Conservation (phyloP, 202 grass and related monocot genomes). For the Elaeis oleifera region DNA sequence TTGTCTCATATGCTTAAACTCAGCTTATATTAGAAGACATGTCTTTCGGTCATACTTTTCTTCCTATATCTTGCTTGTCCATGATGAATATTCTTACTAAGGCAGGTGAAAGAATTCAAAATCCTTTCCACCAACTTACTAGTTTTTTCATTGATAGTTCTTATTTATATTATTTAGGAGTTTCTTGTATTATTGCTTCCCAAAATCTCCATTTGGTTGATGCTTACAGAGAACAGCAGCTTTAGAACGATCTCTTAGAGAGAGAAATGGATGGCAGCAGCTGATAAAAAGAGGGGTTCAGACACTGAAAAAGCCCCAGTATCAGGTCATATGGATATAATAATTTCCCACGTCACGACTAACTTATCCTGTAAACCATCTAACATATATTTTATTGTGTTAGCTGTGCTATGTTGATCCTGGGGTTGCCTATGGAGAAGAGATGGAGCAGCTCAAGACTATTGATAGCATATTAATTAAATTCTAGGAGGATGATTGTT, state of each 20-base stretch:
- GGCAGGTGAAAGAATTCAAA: too few species aligned
- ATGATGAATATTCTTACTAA: too few species aligned
- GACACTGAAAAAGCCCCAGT: conserved; percentile 81
- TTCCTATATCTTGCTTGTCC: too few species aligned
- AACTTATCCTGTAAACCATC: conserved; percentile 5
- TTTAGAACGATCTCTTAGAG: conserved; percentile 52
- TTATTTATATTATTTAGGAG: too few species aligned
- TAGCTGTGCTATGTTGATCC: conserved; percentile 84
- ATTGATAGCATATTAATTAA: conserved; percentile 64
- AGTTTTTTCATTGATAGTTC: too few species aligned
- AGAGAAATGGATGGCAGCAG: conserved; percentile 64
- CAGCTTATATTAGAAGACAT: too few species aligned
- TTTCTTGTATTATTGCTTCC: too few species aligned
- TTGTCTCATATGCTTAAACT: too few species aligned
- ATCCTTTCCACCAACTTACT: too few species aligned
- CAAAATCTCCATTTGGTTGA: conserved; percentile 6
- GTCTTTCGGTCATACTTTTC: too few species aligned
- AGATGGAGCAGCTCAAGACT: conserved; percentile 64
- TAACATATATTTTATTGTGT: conserved; percentile 14
- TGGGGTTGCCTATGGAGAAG: conserved; percentile 48
- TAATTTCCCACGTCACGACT: neutral
- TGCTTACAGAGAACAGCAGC: conserved; percentile 57
- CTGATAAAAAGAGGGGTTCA: conserved; percentile 79
- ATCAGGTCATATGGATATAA: conserved; percentile 52
- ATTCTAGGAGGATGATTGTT: conserved; percentile 32